Percentiles rank a stretch among this genome's conserved stretches.
phyloP scores from a whole-genome alignment of 257 asterid species.

The Plantago elongata region DNA sequence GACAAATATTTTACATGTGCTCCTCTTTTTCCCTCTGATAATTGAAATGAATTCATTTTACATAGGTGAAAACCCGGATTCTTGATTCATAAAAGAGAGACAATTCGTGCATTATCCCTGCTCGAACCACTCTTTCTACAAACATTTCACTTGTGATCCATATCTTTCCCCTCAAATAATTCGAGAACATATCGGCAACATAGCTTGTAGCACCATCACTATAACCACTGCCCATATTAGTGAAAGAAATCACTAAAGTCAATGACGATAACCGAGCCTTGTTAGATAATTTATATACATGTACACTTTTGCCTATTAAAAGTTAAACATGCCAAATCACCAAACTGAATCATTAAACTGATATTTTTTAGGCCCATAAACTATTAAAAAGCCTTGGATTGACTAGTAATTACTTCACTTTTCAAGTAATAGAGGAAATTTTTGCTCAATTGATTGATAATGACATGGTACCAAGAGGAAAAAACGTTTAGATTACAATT shows the following conservation, averaged over 20 bases:
- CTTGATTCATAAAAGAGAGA: too few species aligned
- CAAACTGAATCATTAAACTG: not conserved
- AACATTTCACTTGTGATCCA: too few species aligned
- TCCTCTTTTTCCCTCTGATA: too few species aligned
- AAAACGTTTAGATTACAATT: conserved; percentile 15
- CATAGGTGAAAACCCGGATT: too few species aligned
- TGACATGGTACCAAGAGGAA: conserved; percentile 33
- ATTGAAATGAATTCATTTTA: too few species aligned
- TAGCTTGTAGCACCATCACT: conserved; percentile 30
- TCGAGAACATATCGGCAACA: not conserved
- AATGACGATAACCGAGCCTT: conserved; percentile 20
- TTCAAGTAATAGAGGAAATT: conserved; percentile 3
- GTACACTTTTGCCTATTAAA: conserved; percentile 6
- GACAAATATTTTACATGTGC: too few species aligned
- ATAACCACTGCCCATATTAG: conserved; percentile 30
- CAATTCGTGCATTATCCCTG: too few species aligned
- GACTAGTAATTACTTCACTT: not conserved
- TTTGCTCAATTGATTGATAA: conserved; percentile 21
- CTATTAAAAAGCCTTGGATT: not conserved
- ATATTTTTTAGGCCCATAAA: not conserved
- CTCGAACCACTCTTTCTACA: too few species aligned
- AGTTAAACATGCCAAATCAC: not conserved
- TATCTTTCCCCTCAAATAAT: too few species aligned
- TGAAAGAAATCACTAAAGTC: conserved; percentile 8
- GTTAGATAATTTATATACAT: conserved; percentile 16